These are phyloP conservation scores for Diaporthe longicolla DNA, from an alignment of 2,329 filamentous ascomycete genomes.

Conservation along the genomic window DNA sequence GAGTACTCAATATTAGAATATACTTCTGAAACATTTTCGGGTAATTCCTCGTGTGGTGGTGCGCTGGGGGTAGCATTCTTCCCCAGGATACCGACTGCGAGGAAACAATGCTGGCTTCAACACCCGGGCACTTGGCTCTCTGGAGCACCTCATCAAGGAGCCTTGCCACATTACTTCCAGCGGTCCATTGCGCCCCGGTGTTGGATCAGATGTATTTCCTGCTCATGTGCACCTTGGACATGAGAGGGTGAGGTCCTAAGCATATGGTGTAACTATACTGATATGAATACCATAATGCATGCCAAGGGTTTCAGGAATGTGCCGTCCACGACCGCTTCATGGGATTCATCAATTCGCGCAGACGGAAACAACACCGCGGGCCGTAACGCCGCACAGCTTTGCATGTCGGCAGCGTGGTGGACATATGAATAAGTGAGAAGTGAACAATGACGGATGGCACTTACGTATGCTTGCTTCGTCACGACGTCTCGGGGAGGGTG, in stretches of 20 bases:
- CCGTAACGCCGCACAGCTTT: too few relatives aligned
- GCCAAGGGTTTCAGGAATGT: not conserved
- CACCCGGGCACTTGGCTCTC: too few relatives aligned
- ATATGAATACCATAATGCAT: not conserved
- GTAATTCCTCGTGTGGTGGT: not conserved
- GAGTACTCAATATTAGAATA: not conserved
- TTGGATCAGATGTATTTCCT: too few relatives aligned
- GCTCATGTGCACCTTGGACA: too few relatives aligned
- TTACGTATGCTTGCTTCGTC: constrained; percentile 3
- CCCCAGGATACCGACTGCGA: not conserved
- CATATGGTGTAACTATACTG: too few relatives aligned
- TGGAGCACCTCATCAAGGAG: not conserved
- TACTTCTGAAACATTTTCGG: not conserved
- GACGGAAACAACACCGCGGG: not conserved
- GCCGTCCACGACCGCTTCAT: not conserved
- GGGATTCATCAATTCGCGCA: not conserved
- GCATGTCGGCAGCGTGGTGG: not conserved
- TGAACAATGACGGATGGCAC: not conserved
- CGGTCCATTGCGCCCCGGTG: not conserved
- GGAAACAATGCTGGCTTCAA: not conserved
- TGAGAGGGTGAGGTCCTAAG: not conserved
- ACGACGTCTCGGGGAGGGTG: not conserved
- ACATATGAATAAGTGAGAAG: not conserved
- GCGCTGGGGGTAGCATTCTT: too few relatives aligned
- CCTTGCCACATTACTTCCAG: not conserved